Conservation (phyloP, 2,329 filamentous ascomycete genomes). For the Raffaelea ambrosiae region DNA sequence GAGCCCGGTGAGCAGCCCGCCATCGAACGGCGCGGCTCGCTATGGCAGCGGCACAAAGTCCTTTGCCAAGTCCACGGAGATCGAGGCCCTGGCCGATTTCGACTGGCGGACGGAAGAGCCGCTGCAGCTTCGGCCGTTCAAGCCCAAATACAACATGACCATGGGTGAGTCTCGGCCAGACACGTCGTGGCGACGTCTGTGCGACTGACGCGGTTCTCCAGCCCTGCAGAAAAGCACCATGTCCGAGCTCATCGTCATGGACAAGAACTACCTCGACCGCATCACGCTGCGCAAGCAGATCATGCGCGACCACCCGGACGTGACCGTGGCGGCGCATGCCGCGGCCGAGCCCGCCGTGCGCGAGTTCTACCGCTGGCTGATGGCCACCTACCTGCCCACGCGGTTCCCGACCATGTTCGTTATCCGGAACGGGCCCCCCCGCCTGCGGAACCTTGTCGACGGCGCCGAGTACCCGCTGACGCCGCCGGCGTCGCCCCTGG, state of each 20-base stretch:
- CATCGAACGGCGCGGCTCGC: no score
- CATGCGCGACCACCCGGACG: not conserved
- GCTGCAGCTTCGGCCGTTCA: no score
- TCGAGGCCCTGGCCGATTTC: no score
- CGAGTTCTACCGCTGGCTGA: slow-evolving; percentile 5
- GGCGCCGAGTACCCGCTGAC: not conserved
- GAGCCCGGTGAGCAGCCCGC: no score
- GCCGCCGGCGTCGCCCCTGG: not conserved
- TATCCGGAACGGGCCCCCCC: not conserved
- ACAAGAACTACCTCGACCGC: not conserved
- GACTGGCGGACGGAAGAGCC: no score
- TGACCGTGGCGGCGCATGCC: not conserved
- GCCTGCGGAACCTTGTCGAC: not conserved
- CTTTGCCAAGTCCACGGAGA: no score
- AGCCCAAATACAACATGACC: no score
- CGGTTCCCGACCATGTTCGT: slow-evolving; percentile 2
- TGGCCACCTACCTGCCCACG: slow-evolving; percentile 4
- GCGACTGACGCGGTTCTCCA: not conserved
- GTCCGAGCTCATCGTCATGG: not conserved
- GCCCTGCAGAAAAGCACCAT: not conserved
- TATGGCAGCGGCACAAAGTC: no score
- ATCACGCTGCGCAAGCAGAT: not conserved
- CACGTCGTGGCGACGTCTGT: not conserved
- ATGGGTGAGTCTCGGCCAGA: no score
- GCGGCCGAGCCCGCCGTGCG: not conserved